Evolutionary conservation across 441 rosid genomes (phyloP).

Genomic region (Rhodomyrtus psidioides): DNA sequence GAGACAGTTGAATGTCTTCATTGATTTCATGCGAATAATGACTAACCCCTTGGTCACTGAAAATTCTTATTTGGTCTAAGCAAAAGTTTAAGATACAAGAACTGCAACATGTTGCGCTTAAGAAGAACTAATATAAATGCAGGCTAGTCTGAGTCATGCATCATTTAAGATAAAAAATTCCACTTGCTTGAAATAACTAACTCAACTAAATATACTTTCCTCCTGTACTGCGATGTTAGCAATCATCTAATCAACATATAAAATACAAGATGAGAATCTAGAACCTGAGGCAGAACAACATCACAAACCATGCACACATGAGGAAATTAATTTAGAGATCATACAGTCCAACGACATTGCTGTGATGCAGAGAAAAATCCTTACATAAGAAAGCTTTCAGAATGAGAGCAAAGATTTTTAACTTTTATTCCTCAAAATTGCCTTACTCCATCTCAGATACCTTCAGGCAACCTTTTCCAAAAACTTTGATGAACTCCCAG

Average conservation of each 20-base stretch:
- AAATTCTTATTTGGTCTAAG: not conserved
- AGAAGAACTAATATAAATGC: not conserved
- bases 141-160: not conserved
- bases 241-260: not conserved
- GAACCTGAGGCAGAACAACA: not conserved
- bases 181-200: not conserved
- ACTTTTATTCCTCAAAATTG: not conserved
- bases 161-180: not conserved
- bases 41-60: not conserved
- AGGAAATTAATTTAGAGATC: not conserved
- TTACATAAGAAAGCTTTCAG: not conserved
- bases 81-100: not conserved
- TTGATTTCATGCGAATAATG: not conserved
- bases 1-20: not conserved
- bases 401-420: not conserved
- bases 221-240: not conserved
- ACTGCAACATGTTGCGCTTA: not conserved
- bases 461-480: not conserved
- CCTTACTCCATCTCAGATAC: not conserved
- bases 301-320: not conserved
- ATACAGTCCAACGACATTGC: not conserved
- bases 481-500: not conserved
- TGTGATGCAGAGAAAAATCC: not conserved
- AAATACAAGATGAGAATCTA: not conserved
- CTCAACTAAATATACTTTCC: not conserved